A percentile compares a stretch with the other conserved stretches of the same genome.
phyloP scores from a whole-genome alignment of 129 eudicot genomes.

The Oenanthe sinensis region DNA sequence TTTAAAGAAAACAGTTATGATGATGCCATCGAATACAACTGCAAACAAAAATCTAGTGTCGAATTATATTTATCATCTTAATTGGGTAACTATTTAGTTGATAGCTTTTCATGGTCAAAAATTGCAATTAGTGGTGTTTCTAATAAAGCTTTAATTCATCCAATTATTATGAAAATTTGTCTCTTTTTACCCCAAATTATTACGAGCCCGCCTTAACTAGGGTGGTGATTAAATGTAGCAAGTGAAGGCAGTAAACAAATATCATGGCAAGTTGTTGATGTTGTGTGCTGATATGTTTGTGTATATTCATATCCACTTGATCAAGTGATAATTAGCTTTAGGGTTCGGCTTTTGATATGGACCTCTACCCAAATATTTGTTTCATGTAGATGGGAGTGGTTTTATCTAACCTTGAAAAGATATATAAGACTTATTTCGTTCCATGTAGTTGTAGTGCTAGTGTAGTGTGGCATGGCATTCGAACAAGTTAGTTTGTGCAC shows the following conservation, averaged over 20 bases:
- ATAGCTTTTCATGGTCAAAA: neutral
- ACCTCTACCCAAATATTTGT: slow-evolving; percentile 4
- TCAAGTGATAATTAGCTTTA: neutral
- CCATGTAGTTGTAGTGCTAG: neutral
- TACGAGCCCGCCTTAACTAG: neutral
- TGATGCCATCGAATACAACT: too few species aligned
- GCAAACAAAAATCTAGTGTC: too few species aligned
- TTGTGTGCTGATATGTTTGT: neutral
- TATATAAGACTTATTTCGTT: neutral
- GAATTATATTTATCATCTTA: too few species aligned
- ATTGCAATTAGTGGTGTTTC: neutral
- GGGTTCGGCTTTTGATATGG: neutral
- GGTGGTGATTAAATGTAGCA: neutral
- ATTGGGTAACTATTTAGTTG: neutral
- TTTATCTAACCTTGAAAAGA: neutral
- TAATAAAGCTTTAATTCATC: neutral
- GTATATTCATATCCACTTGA: slow-evolving; percentile 4
- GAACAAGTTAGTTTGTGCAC: neutral
- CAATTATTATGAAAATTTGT: neutral
- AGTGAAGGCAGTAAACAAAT: neutral
- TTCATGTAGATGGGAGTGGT: neutral
- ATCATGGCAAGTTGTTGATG: neutral
- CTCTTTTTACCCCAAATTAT: neutral
- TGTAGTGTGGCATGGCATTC: too few species aligned
- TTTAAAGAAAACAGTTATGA: too few species aligned